Base-by-base conservation (phyloP, 169 alveolate species). In the Toxoplasma gondii region DNA sequence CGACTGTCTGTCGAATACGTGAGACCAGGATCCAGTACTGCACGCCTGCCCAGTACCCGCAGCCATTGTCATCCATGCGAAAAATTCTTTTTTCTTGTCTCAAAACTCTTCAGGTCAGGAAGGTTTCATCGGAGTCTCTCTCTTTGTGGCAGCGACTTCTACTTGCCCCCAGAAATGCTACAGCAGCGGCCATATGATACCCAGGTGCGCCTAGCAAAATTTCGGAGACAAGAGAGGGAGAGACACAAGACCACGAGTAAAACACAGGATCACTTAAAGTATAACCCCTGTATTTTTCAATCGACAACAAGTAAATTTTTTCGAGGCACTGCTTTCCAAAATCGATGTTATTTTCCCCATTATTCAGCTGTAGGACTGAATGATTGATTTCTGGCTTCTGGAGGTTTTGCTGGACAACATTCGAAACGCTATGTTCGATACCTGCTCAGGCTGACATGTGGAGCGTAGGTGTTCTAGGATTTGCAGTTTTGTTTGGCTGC, bases 91-190 rank as follows among this genome's bases (percentile, higher is more conserved):
- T 27, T 34, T 31, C 0, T 78, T 78, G 31, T 22, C 22, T 31
- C 31, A 19, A 9, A 19, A 9, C 44, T 12, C 45, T 41, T 64
- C 83, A 70, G 83, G 53, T 24, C 88, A 31, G 91, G 69, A 36
- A 80, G 74, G 44, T 80, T 95, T 36, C 95, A 95, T 69, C 91
- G 96, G 43, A 93, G 97, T 38, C 69, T 78, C 38, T 94, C 97
- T 34, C 69, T 95, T n/a, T 96, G 97, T 74, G 97, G 97, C 17
- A 93, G 96, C n/a, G 97, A 96, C 88, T 96, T 96, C 43, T 96
- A 96, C 92, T 53, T 96, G 64, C 96, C 97, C 31, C 97, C 97
- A 7, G 97, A 96, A 67, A 93, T 96, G 91, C 94, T 96, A n/a
- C 80, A 87, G 58, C 97, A 93, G 88, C 92, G 92, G 49, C 95